Base-by-base conservation (phyloP, 2,329 filamentous ascomycete species). In the Aspergillus phoenicis region DNA sequence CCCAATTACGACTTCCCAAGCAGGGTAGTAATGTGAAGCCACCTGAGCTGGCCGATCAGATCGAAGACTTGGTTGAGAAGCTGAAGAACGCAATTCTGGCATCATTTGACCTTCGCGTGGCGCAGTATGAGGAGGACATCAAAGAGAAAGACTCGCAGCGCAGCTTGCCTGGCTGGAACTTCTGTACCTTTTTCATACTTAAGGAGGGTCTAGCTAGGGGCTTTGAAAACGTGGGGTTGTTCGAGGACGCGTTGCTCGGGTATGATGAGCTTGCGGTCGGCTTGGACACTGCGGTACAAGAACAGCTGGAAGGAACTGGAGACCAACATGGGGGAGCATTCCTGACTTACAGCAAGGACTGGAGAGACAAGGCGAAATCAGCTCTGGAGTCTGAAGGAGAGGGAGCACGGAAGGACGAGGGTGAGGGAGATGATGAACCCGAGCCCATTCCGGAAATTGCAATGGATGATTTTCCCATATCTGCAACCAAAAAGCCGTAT, bases 151-250 rank as follows among this genome's bases (percentile, higher is more conserved):
- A 98, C 68, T 86, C 89, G 0, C 93, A 98, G 74, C 85, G 94
- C 51, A 88, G 83, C 36, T 79, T 99, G 17, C 95, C 95, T 0
- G 95, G 95, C 0, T 99, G 95, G 95, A 99, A 99, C 72, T 99
- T 99, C 73, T 98, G 95, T 77, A 99, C 95, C 0, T 99, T 99
- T 74, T 99, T 99, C 74, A 93, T 99, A 15, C 83, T 99, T 8
- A 99, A 99, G 72, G 95, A 99, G 75, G 95, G 95, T 0, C 80
- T 99, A 38, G 94, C 95, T 1, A 86, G 91, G 66, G 96, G 94
- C 0, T 97, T 99, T 67, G 96, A 99, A 75, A 98, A 91, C 72
- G 93, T 98, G 3, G 96, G 96, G 0, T 82, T 99, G 8, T 91
- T 97, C 8, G 95, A 99, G 72, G 95, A 99, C 82, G 94, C 95